Evolutionary conservation across 164 flowering plant genomes (phyloP).

Genomic region (Dillenia suffruticosa): DNA sequence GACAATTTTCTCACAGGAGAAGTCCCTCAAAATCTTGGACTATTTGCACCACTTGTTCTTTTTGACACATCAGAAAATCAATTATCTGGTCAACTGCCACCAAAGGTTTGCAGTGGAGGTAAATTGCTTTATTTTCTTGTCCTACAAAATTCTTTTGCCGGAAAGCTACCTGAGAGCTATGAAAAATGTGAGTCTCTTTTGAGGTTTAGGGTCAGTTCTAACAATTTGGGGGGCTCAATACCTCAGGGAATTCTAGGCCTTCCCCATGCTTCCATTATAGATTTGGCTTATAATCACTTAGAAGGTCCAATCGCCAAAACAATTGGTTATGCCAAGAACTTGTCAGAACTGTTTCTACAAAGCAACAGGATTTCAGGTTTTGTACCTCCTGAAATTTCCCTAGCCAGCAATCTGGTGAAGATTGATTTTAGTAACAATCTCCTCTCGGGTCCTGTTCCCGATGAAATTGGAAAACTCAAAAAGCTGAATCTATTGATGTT

Average conservation of each 20-base stretch:
- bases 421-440: constrained; percentile 78
- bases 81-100: constrained; percentile 65
- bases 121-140: constrained; percentile 57
- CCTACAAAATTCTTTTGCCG: constrained; percentile 63
- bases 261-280: constrained; percentile 75
- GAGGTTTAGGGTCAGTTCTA: constrained; percentile 76
- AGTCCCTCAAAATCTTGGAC: constrained; percentile 61
- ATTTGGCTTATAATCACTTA: constrained; percentile 53
- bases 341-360: constrained; percentile 72
- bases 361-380: constrained; percentile 66
- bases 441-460: constrained; percentile 75
- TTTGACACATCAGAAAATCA: constrained; percentile 79
- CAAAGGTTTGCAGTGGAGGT: constrained; percentile 66
- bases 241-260: constrained; percentile 65
- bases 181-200: constrained; percentile 49
- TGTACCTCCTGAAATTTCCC: constrained; percentile 67
- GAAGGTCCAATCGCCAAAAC: constrained; percentile 46
- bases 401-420: constrained; percentile 64
- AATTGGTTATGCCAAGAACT: constrained; percentile 53
- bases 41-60: constrained; percentile 35
- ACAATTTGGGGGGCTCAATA: constrained; percentile 53
- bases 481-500: constrained; percentile 62
- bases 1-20: constrained; percentile 63
- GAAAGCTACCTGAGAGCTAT: constrained; percentile 58
- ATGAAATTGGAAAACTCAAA: constrained; percentile 57